Conservation (phyloP, 2,329 filamentous ascomycete genomes). For the Pseudogymnoascus sp. region DNA sequence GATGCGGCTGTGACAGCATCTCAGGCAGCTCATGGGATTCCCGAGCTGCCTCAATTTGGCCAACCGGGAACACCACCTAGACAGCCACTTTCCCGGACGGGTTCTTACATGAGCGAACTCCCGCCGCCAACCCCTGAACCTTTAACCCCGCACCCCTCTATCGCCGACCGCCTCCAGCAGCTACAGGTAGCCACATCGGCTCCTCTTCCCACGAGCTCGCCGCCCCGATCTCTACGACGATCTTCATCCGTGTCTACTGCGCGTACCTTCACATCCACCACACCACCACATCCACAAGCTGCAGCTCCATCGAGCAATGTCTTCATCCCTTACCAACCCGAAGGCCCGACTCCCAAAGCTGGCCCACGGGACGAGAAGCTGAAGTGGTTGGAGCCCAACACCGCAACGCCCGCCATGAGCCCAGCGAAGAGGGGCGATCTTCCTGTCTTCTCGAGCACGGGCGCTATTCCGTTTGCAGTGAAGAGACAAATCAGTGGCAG, state of each 20-base stretch:
- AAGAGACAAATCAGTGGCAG: not conserved
- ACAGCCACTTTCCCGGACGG: not conserved
- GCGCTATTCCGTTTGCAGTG: slow-evolving; percentile 28
- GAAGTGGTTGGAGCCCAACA: slow-evolving; percentile 48
- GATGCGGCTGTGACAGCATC: slow-evolving; percentile 13
- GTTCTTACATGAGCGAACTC: slow-evolving; percentile 4
- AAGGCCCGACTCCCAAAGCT: slow-evolving; percentile 42
- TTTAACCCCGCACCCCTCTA: slow-evolving; percentile 11
- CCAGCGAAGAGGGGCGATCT: slow-evolving; percentile 25
- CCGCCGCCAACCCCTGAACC: not conserved
- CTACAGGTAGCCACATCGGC: slow-evolving; percentile 20
- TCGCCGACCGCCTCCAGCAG: slow-evolving; percentile 17
- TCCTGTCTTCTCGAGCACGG: slow-evolving; percentile 29
- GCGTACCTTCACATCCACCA: not conserved
- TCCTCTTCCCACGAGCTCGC: slow-evolving; percentile 26
- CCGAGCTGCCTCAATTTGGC: not conserved
- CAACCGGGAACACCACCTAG: not conserved
- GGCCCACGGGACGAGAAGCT: slow-evolving; percentile 38
- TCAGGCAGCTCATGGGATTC: slow-evolving; percentile 11
- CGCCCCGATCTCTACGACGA: slow-evolving; percentile 13
- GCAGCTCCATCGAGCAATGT: slow-evolving; percentile 31
- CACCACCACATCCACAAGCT: slow-evolving; percentile 5
- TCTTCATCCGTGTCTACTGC: slow-evolving; percentile 7
- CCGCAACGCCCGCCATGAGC: slow-evolving; percentile 19
- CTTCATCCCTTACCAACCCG: slow-evolving; percentile 51